Evolutionary conservation across 495 filamentous ascomycete species (phyloP), one percentile per base, ranked within the genome.

Genomic region (Haplographium delicatum): DNA sequence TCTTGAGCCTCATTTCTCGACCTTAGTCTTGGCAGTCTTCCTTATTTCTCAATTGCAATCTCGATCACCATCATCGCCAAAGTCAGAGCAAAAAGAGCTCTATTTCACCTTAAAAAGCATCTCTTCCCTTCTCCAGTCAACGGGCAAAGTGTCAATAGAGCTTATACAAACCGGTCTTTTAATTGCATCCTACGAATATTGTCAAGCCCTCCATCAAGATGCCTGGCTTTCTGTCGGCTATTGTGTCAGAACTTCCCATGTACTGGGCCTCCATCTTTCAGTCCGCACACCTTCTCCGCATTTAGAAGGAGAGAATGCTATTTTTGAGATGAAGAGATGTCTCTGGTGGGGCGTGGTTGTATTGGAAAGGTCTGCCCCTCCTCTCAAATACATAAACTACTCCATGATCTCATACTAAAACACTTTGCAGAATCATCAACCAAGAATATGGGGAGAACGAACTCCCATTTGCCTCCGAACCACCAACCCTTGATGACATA

Each of bases 261-360:
- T 45, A 7, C n/a, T 56, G 13, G 44, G 48, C 0, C 26, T 59
- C 5, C 47, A 56, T 20, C 33, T 24, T n/a, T 23, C 20, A 3
- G 13, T 51, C 1, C 13, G 16, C 13, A 9, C 40, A 10, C 13
- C 6, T 13, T 27, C 24, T 2, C 43, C 37, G n/a, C 7, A 24
- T 19, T 34, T 56, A 1, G n/a, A 2, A 11, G 4, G 19, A 3
- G 30, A 30, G 6, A 20, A 26, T 23, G 24, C 8, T 2, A 34
- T 24, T 0, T 15, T 56, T 15, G 52, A 59, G 25, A 37, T 5
- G 7, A 35, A 38, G 15, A 54, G 47, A 37, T 28, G 41, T 39
- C 4, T 51, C 2, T 59, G 52, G 57, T 59, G 57, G 57, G 44
- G 34, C 4, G 44, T 55, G 27, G 34, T 56, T 8, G 46, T 59